Percentiles rank a stretch among this genome's conserved stretches.
Conservation (phyloP, 2,329 filamentous ascomycete genomes). For the Ophiostoma pallidulum region DNA sequence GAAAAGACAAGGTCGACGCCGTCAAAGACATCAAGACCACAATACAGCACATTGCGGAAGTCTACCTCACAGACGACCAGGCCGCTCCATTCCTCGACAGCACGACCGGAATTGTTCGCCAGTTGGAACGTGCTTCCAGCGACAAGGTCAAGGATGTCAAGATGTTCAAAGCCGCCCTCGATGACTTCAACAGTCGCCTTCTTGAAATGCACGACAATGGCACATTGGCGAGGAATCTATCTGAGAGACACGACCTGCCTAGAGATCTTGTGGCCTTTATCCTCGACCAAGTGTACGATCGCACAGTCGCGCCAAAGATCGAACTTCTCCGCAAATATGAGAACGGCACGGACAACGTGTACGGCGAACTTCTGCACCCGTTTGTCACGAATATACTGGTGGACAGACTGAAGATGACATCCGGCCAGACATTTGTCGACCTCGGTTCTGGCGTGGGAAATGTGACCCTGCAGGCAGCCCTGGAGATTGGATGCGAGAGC, state of each 20-base stretch:
- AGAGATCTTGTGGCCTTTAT: slow-evolving; percentile 70
- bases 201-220: slow-evolving; percentile 57
- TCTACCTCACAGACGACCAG: slow-evolving; percentile 67
- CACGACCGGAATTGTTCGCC: slow-evolving; percentile 63
- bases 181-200: slow-evolving; percentile 68
- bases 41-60: slow-evolving; percentile 59
- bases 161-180: slow-evolving; percentile 64
- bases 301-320: slow-evolving; percentile 83
- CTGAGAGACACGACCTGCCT: slow-evolving; percentile 58
- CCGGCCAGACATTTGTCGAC: slow-evolving; percentile 82
- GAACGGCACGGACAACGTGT: slow-evolving; percentile 86
- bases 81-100: slow-evolving; percentile 60
- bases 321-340: slow-evolving; percentile 77
- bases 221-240: slow-evolving; percentile 62
- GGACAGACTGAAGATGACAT: slow-evolving; percentile 65
- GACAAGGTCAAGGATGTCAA: slow-evolving; percentile 53
- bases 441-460: slow-evolving; percentile 94
- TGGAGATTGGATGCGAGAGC: slow-evolving; percentile 87
- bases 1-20: slow-evolving; percentile 70
- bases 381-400: slow-evolving; percentile 78
- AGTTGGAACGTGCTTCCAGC: slow-evolving; percentile 64
- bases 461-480: slow-evolving; percentile 84
- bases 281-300: slow-evolving; percentile 78
- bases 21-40: slow-evolving; percentile 63
- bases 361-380: slow-evolving; percentile 80